phyloP scores from a whole-genome alignment of 2,329 filamentous ascomycete species.

The Trichoderma sp. region DNA sequence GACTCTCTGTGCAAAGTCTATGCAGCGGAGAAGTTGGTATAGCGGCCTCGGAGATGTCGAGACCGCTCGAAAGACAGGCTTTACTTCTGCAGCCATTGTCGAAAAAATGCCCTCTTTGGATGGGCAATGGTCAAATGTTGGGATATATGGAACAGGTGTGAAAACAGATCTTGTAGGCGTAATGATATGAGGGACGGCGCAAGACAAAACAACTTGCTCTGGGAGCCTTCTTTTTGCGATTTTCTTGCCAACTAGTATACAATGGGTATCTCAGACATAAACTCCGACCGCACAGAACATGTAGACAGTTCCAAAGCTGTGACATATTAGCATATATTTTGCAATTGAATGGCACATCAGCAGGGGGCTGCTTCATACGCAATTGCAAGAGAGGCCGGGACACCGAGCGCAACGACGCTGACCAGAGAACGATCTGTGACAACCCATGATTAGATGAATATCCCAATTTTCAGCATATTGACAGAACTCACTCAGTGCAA shows the following conservation, averaged over 20 bases:
- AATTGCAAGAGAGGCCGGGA: slow-evolving; percentile 85
- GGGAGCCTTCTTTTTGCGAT: slow-evolving; percentile 31
- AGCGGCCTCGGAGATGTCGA: slow-evolving; percentile 77
- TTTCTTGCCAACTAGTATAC: slow-evolving; percentile 37
- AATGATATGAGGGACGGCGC: neutral
- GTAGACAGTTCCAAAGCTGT: slow-evolving; percentile 89
- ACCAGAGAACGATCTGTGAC: slow-evolving; percentile 73
- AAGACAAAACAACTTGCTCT: slow-evolving; percentile 31
- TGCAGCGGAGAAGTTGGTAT: slow-evolving; percentile 62
- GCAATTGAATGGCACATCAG: slow-evolving; percentile 7
- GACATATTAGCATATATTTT: slow-evolving; percentile 26
- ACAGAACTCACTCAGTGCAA: slow-evolving; percentile 73
- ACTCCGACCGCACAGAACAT: slow-evolving; percentile 99
- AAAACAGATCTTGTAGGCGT: neutral
- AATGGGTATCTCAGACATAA: slow-evolving; percentile 76
- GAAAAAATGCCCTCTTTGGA: neutral
- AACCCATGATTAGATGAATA: neutral
- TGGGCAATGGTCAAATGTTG: neutral
- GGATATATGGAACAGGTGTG: neutral
- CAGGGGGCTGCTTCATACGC: slow-evolving; percentile 63
- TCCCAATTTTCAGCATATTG: neutral
- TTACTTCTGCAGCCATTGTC: slow-evolving; percentile 38
- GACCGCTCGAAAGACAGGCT: slow-evolving; percentile 70
- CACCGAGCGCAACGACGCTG: slow-evolving; percentile 74
- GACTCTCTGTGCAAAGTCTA: slow-evolving; percentile 59